These are phyloP conservation scores for Westerdykella sp. DNA, from an alignment of 2,329 filamentous ascomycete genomes.

Conservation along the genomic window DNA sequence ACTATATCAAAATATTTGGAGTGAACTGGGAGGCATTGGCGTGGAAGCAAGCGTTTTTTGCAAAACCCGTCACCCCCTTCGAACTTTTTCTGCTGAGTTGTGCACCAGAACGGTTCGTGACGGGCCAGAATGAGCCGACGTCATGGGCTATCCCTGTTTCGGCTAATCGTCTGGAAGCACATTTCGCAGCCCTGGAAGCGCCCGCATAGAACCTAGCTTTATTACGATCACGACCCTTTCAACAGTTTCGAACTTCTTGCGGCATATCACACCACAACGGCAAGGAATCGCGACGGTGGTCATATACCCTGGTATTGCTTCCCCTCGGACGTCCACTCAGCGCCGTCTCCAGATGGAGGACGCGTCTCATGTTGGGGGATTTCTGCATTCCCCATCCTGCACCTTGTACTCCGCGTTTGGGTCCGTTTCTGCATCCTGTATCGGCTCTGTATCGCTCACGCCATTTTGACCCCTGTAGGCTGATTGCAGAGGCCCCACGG, in stretches of 20 bases:
- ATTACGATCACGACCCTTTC: too few species aligned
- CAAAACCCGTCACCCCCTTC: background rate
- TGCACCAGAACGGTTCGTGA: background rate
- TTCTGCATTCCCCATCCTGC: conserved; percentile 1
- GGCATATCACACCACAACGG: conserved; percentile 7
- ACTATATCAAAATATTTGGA: background rate
- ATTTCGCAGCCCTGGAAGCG: too few species aligned
- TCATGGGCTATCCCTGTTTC: background rate
- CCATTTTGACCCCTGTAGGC: conserved; percentile 1
- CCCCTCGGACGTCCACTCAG: too few species aligned
- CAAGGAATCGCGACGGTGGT: conserved; percentile 6
- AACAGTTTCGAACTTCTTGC: background rate
- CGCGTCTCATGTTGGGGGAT: too few species aligned
- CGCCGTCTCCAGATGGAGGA: background rate
- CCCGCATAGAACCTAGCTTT: too few species aligned
- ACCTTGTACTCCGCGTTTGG: conserved; percentile 2
- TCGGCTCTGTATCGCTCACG: conserved; percentile 4
- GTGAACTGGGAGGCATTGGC: background rate
- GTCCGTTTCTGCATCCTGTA: conserved; percentile 2
- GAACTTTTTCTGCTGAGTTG: background rate
- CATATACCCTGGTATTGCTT: background rate
- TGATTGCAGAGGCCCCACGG: background rate
- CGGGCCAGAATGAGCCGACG: background rate
- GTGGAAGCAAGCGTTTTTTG: background rate
- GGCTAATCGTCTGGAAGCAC: background rate